Evolutionary conservation across 23 red algal species (phyloP), one percentile per base, ranked within the genome.

Genomic region (Gracilariopsis chorda): DNA sequence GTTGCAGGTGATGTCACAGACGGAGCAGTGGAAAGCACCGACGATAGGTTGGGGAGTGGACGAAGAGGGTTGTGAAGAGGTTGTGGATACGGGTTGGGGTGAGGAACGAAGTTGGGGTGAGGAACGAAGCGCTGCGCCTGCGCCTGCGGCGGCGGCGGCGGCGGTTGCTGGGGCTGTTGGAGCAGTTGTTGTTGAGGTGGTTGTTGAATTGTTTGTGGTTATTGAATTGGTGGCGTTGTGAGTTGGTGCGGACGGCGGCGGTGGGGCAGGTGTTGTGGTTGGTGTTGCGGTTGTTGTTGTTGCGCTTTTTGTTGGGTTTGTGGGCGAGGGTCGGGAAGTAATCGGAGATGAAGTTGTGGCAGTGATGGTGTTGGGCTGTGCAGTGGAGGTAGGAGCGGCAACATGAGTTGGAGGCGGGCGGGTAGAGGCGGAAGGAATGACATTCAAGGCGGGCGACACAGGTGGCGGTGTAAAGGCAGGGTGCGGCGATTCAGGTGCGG

Each of bases 1-100:
- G 29, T 9, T 88, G 47, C 84, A 88, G 7, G 63, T 42, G 29
- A 88, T 67, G 21, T 61, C 51, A 24, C 84, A 88, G 34, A 63
- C 64, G 9, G 67, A 44, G 29, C 84, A 88, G 2, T 30, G 21
- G 49, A 19, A 81, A 23, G 28, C 51, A 23, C 47, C 34, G n/a
- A n/a, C n/a, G n/a, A n/a, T n/a, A n/a, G n/a, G n/a, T n/a, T n/a
- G n/a, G n/a, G n/a, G n/a, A n/a, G n/a, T n/a, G n/a, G n/a, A n/a
- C n/a, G n/a, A n/a, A n/a, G n/a, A n/a, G n/a, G n/a, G n/a, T n/a
- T n/a, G n/a, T n/a, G n/a, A n/a, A n/a, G n/a, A n/a, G n/a, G n/a
- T n/a, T n/a, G n/a, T n/a, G n/a, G n/a, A n/a, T n/a, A n/a, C n/a
- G n/a, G n/a, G n/a, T n/a, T n/a, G n/a, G n/a, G n/a, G n/a, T n/a